Percentiles rank a stretch among this genome's conserved stretches.
Conservation (phyloP, 2,329 filamentous ascomycete species). For the Graphium sp. region DNA sequence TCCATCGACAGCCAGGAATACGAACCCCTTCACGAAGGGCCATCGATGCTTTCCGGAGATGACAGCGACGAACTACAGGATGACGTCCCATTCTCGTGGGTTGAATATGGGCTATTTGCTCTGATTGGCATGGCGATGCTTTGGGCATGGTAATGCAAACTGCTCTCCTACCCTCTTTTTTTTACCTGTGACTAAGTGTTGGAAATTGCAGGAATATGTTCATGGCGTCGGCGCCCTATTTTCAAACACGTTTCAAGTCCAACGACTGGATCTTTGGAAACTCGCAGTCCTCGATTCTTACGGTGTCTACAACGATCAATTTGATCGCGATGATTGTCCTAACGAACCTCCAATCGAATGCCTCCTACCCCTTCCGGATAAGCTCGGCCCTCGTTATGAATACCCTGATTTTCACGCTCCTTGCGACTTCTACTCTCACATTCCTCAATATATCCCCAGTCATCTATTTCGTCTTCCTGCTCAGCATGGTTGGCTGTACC, state of each 20-base stretch:
- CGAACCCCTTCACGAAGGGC: slow-evolving; percentile 5
- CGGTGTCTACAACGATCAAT: slow-evolving; percentile 73
- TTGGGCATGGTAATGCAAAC: slow-evolving; percentile 65
- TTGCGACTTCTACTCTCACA: slow-evolving; percentile 63
- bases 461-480: slow-evolving; percentile 64
- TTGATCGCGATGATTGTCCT: slow-evolving; percentile 60
- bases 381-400: slow-evolving; percentile 61
- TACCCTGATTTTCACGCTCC: slow-evolving; percentile 55
- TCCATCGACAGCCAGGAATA: slow-evolving; percentile 4
- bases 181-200: no score
- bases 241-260: slow-evolving; percentile 61
- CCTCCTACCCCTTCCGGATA: slow-evolving; percentile 81
- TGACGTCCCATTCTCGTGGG: slow-evolving; percentile 55
- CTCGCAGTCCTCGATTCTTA: slow-evolving; percentile 81
- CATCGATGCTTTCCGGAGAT: slow-evolving; percentile 3
- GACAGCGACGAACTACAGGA: slow-evolving; percentile 14
- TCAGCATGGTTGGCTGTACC: slow-evolving; percentile 65
- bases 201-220: slow-evolving; percentile 90
- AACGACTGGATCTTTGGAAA: slow-evolving; percentile 57
- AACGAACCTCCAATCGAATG: slow-evolving; percentile 62
- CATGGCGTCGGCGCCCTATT: slow-evolving; percentile 85
- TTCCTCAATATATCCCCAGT: slow-evolving; percentile 45
- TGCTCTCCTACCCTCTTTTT: slow-evolving; percentile 1
- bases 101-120: slow-evolving; percentile 74
- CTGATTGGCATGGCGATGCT: slow-evolving; percentile 85